Base-by-base conservation (phyloP, 2,329 filamentous ascomycete species). In the Tolypocladium endophyticum region DNA sequence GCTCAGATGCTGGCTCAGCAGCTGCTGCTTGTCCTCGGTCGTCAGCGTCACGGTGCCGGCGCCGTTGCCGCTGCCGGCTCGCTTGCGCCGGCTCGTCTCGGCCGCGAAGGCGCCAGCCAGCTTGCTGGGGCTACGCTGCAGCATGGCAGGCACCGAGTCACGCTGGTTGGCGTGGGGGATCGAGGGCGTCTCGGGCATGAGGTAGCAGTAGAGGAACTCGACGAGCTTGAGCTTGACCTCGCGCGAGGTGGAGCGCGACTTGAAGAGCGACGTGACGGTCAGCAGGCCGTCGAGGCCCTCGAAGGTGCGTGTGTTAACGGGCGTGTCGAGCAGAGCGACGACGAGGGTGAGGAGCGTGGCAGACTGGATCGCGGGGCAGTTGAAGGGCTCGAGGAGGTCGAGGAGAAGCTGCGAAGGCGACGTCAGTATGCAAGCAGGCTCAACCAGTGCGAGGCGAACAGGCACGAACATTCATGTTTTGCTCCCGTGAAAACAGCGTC, bases 121-220 rank as follows among this genome's bases (percentile, higher is more conserved):
- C 74, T 89, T 90, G 72, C 83, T 88, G 1, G 87, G 86, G 69
- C 85, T 88, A 62, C 85, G 81, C 72, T 87, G 85, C 62, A 86
- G 73, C 68, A 86, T 78, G 30, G 74, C 77, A 9, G 81, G 77
- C 11, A 80, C 69, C 2, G 77, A 79, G 61, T 74, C 73, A 56
- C 73, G 74, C 57, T 73, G 71, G 25, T 73, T 76, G 62, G 80
- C 77, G 62, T 75, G 75, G 6, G 83, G 81, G 63, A 82, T 81
- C 25, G 81, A 77, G 53, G 81, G 86, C 0, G 84, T 85, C 76
- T 99, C 94, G 57, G 93, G 92, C 88, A 97, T 96, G 66, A 99
- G 87, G 74, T 97, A 99, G 75, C 97, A 97, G 79, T 97, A 97
- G 57, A 99, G 78, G 71, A 97, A 97, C 74, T 97, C 94, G 66